Base-by-base conservation (phyloP, 2,329 filamentous ascomycete genomes). In the Ascochyta koolunga region DNA sequence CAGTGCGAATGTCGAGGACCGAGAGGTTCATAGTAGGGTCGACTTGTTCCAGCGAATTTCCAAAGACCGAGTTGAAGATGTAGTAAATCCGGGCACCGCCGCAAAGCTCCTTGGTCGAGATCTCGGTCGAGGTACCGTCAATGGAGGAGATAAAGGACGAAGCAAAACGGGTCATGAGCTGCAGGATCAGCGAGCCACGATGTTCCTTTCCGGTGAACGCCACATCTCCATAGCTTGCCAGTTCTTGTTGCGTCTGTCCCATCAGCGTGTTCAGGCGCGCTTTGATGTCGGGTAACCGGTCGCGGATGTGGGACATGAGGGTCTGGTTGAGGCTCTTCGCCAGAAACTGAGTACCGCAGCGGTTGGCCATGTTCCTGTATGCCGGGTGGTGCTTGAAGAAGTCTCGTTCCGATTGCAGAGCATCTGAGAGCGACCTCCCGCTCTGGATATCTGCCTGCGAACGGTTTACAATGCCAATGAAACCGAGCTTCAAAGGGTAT, bases 161-260 rank as follows among this genome's bases (percentile, higher is more conserved):
- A 9, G 95, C 95, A 69, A 99, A 99, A 35, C 95, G 90, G 11
- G 95, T 99, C 95, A 99, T 99, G 52, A 96, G 85, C 76, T 98
- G 93, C 59, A 99, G 79, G 53, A 99, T 96, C 59, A 99, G 83
- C 24, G 93, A 96, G 27, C 95, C 95, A 44, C 93, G 86, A 73
- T 99, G 95, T 75, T 98, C 95, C 75, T 96, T 96, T 67, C 95
- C 95, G 60, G 90, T 96, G 73, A 99, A 99, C 67, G 96, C 90
- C 80, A 95, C 96, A 73, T 98, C 96, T 32, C 95, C 95, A 72
- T 99, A 99, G 76, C 93, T 96, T 37, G 95, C 95, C 52, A 99
- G 83, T 76, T 99, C 95, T 79, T 99, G 95, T 73, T 99, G 95
- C 42, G 95, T 98, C 77, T 99, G 95, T n/a, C 95, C 95, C 95